Evolutionary conservation across 768 basidiomycete species (phyloP), one percentile per base, ranked within the genome.

Genomic region (Russula ochroleuca): DNA sequence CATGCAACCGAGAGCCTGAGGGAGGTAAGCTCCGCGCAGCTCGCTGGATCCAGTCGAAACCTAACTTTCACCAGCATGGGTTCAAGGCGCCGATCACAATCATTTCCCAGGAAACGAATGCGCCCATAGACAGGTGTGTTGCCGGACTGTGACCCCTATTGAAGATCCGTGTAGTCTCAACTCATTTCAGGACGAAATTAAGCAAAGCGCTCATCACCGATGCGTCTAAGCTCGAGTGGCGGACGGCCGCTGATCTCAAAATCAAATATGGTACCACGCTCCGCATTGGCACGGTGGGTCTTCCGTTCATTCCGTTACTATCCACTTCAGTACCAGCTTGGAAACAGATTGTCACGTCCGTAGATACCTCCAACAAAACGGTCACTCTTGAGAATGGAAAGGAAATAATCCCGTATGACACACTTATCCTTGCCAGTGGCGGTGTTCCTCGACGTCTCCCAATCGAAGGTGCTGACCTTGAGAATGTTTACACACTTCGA

Each of bases 141-240:
- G n/a, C n/a, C 7, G 28, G 70, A 64, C 33, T 13, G 43, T 37
- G 3, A 19, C 37, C 11, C 45, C 35, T 57, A 45, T 59, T 13
- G 11, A 47, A 28, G 23, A 41, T 25, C 8, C n/a, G 28, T 38
- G 40, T 38, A n/a, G 28, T 47, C 43, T 45, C 47, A 58, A 38
- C 21, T 62, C 15, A 64, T 49, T 49, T 59, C 62, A 90, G 92
- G 64, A 94, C 94, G 48, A 95, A 90, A 75, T 78, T 96, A 59
- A 92, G 91, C 75, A 96, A 97, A 74, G 85, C 85, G 3, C 83
- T 96, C 57, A 80, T 87, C 47, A 86, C 87, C 19, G 91, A 94
- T 69, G 74, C 86, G 1, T 75, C 83, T n/a, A 92, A 93, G 75
- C 74, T 95, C 38, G 84, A 88, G 73, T 90, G 82, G 79, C 82